Evolutionary conservation across 2,329 filamentous ascomycete genomes (phyloP).

Genomic region (Myriosclerotinia duriaeana): DNA sequence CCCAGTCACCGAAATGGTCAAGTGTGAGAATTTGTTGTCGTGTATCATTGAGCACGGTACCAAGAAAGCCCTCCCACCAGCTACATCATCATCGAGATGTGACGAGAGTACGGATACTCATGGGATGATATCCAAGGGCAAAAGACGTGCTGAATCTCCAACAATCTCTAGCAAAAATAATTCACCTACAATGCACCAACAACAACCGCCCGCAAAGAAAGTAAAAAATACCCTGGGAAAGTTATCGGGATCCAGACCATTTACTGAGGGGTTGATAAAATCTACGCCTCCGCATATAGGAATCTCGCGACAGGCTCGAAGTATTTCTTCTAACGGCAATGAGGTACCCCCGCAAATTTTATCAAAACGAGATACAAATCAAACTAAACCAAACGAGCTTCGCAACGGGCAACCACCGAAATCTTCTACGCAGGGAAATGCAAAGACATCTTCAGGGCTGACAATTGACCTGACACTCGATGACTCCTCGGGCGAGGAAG

Average conservation of each 20-base stretch:
- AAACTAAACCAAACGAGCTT: background rate
- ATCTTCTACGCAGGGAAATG: background rate
- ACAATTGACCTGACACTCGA: slow-evolving; percentile 1
- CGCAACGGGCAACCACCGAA: background rate
- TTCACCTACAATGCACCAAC: background rate
- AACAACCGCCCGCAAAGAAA: background rate
- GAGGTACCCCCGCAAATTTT: background rate
- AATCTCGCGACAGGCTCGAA: background rate
- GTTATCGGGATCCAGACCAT: background rate
- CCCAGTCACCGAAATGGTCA: slow-evolving; percentile 10
- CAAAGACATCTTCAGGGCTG: background rate
- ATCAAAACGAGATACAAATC: background rate
- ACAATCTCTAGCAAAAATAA: background rate
- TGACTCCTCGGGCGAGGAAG: background rate
- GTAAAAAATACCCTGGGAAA: background rate
- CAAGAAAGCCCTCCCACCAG: background rate
- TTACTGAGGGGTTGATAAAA: background rate
- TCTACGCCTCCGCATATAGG: background rate
- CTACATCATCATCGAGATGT: too few relatives aligned
- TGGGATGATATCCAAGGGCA: background rate
- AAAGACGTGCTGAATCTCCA: background rate
- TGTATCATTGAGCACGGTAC: slow-evolving; percentile 33
- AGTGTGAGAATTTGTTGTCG: slow-evolving; percentile 16
- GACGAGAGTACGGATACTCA: background rate
- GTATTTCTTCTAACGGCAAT: background rate